Base-by-base conservation (phyloP, 2,329 filamentous ascomycete genomes). In the Fusarium hostae region DNA sequence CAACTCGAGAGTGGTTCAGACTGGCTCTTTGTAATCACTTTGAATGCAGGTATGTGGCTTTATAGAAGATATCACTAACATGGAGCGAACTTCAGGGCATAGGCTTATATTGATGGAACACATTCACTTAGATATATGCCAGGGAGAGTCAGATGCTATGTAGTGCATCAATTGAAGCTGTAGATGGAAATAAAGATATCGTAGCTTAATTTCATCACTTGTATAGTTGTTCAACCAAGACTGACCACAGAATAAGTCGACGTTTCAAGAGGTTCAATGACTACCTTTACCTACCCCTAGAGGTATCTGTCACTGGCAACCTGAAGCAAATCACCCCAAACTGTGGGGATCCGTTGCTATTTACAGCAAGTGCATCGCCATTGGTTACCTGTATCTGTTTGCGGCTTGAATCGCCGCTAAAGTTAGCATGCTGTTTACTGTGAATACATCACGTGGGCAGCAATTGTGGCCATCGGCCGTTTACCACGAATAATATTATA, bases 391-490 rank as follows among this genome's bases (percentile, higher is more conserved):
- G 13, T 51, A 16, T 26, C n/a, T 56, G 39, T 45, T 45, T 45
- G 39, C 37, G 52, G 55, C 44, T 52, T 52, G 41, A 30, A 30
- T 30, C 54, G 20, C 26, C 32, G 24, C 39, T 65, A 40, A 66
- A 59, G 22, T 41, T 57, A 47, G 40, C 24, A 50, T 28, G 6
- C 24, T n/a, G 26, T 22, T 39, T 35, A 57, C 57, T 43, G 13
- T n/a, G 11, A 39, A 58, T 20, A 12, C 37, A 57, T 66, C 63
- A 66, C 63, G 45, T 66, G 63, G 62, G 10, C 62, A 66, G 24
- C 40, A 22, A 30, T 47, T 41, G 34, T 24, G 26, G 37, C 40
- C 26, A 24, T 34, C 28, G 6, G 20, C 26, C 24, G 28, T 32
- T 35, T 15, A 12, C 18, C 34, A 52, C 18, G 24, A 34, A 20